Conservation (phyloP, 352 stramenopile genomes). For the Globisporangium middletonii region DNA sequence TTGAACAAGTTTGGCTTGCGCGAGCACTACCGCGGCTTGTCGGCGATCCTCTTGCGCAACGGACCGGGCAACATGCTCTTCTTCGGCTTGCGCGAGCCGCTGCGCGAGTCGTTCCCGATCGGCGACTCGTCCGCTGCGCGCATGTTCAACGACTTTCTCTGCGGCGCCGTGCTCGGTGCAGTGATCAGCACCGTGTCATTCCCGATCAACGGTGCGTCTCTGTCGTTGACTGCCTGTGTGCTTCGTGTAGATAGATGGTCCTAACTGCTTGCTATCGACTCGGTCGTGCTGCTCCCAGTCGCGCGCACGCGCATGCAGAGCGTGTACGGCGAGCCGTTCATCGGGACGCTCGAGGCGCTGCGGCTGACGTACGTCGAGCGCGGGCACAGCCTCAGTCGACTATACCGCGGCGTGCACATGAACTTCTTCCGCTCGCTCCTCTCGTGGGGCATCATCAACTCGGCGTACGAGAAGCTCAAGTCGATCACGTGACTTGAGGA, state of each 20-base stretch:
- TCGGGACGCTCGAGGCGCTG: constrained; percentile 50
- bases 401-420: constrained; percentile 86
- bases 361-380: constrained; percentile 70
- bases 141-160: constrained; percentile 81
- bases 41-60: constrained; percentile 80
- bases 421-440: constrained; percentile 86
- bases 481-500: constrained; percentile 38
- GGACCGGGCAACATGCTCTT: constrained; percentile 83
- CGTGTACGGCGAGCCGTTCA: constrained; percentile 60
- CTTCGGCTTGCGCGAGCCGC: constrained; percentile 70
- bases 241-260: too few relatives aligned
- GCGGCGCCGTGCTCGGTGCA: constrained; percentile 72
- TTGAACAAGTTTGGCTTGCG: constrained; percentile 72
- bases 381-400: constrained; percentile 37
- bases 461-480: constrained; percentile 85
- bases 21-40: constrained; percentile 80
- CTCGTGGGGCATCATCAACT: constrained; percentile 90
- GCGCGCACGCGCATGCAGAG: constrained; percentile 81
- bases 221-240: background rate
- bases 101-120: constrained; percentile 58
- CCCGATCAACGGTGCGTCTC: constrained; percentile 65
- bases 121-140: constrained; percentile 32
- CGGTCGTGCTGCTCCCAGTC: constrained; percentile 25
- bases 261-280: background rate
- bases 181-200: constrained; percentile 84